Conservation (phyloP, 2,329 filamentous ascomycete genomes). For the Colletotrichum sp. region DNA sequence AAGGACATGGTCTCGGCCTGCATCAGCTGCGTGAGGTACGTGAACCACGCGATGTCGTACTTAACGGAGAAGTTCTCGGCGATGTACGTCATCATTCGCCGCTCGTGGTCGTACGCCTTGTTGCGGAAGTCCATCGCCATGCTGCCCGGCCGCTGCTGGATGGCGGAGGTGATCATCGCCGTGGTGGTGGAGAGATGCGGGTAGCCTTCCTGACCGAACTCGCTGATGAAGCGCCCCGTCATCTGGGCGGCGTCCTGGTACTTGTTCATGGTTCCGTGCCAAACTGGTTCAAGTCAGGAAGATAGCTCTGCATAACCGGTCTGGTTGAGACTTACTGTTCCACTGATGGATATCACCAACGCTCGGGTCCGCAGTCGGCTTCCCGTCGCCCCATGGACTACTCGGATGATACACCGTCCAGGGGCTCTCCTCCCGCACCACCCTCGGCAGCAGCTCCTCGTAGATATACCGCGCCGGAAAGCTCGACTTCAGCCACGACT, state of each 20-base stretch:
- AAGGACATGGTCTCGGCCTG: conserved; percentile 57
- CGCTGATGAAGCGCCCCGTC: conserved; percentile 78
- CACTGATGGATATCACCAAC: conserved; percentile 84
- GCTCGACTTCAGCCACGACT: conserved; percentile 76
- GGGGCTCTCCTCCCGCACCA: conserved; percentile 65
- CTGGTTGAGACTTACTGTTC: conserved; percentile 49
- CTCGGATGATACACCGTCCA: conserved; percentile 74
- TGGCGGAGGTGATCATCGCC: conserved; percentile 60
- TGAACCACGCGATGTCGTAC: conserved; percentile 72
- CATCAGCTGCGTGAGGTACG: conserved; percentile 68
- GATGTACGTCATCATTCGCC: conserved; percentile 75
- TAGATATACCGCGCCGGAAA: conserved; percentile 83
- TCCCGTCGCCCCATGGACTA: conserved; percentile 74
- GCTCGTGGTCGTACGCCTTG: conserved; percentile 79
- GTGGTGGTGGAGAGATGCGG: conserved; percentile 76
- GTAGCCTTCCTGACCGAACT: conserved; percentile 85
- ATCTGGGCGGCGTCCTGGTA: conserved; percentile 78
- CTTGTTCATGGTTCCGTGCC: conserved; percentile 79
- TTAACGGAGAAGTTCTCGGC: conserved; percentile 70
- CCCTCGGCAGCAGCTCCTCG: conserved; percentile 74
- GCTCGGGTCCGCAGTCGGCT: conserved; percentile 68
- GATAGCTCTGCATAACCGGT: not conserved
- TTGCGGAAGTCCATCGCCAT: conserved; percentile 82
- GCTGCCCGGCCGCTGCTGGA: conserved; percentile 68
- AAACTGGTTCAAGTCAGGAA: conserved; percentile 47